phyloP scores from a whole-genome alignment of 192 early-diverging fungal species.

The Gryganskiella cystojenkinii region DNA sequence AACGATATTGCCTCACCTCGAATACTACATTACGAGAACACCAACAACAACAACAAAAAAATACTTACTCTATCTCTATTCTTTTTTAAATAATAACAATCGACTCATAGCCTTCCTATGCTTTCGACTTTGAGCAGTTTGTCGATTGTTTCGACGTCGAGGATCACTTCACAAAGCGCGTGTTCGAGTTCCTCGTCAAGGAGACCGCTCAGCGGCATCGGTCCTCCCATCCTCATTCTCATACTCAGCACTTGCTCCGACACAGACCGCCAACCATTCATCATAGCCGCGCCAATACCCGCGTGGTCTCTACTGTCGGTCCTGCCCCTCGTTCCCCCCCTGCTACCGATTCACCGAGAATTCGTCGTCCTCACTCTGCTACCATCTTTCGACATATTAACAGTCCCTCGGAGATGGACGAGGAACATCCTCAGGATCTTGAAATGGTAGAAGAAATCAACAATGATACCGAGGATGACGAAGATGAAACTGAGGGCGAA shows the following conservation, averaged over 20 bases:
- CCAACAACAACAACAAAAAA: too few relatives aligned
- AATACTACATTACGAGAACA: too few relatives aligned
- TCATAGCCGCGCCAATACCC: conserved; percentile 2
- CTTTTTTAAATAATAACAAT: background rate
- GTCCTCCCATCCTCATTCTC: conserved; percentile 22
- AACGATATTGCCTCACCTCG: conserved; percentile 1
- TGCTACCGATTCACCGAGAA: too few relatives aligned
- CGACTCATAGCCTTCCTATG: conserved; percentile 18
- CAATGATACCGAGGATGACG: too few relatives aligned
- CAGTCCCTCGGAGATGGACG: too few relatives aligned
- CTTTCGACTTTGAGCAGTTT: conserved; percentile 50
- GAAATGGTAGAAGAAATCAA: too few relatives aligned
- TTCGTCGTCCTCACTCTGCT: too few relatives aligned
- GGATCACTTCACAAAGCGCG: conserved; percentile 34
- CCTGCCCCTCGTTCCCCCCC: background rate
- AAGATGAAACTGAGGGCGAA: too few relatives aligned
- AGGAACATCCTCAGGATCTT: too few relatives aligned
- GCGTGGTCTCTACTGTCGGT: background rate
- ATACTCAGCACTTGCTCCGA: conserved; percentile 1
- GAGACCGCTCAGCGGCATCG: conserved; percentile 42
- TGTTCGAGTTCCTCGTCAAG: conserved; percentile 47
- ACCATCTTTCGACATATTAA: too few relatives aligned
- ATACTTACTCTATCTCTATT: background rate
- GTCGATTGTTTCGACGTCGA: conserved; percentile 48
- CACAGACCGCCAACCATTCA: conserved; percentile 31